These are phyloP conservation scores for Vitis amurensis DNA, from an alignment of 164 flowering plant species.

Conservation along the genomic window DNA sequence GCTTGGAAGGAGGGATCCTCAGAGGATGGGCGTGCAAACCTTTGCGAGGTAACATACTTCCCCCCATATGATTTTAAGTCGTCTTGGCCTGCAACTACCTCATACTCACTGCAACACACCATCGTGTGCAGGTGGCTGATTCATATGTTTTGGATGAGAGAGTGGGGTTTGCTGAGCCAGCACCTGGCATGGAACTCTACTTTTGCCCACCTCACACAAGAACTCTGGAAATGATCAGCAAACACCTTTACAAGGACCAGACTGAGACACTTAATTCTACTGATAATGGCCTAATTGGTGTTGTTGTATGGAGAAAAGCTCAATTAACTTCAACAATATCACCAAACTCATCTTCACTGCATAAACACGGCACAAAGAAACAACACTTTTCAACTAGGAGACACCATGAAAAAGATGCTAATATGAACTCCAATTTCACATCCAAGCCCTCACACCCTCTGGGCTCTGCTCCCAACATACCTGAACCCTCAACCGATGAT, in stretches of 20 bases:
- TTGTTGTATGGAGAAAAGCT: conserved; percentile 88
- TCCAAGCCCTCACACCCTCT: conserved; percentile 18
- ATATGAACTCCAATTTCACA: conserved; percentile 16
- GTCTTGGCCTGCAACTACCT: too few species aligned
- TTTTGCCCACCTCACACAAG: conserved; percentile 67
- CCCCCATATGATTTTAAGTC: not conserved
- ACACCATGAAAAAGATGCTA: conserved; percentile 45
- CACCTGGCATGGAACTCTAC: conserved; percentile 75
- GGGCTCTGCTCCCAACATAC: conserved; percentile 16
- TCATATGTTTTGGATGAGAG: conserved; percentile 77
- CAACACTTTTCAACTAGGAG: conserved; percentile 45
- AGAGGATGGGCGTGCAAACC: conserved; percentile 37
- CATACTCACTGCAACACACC: too few species aligned
- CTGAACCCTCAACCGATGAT: conserved; percentile 30
- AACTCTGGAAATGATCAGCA: conserved; percentile 57
- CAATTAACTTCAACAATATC: conserved; percentile 56
- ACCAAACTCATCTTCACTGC: conserved; percentile 65
- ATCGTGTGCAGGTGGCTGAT: conserved; percentile 55
- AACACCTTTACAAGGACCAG: conserved; percentile 57
- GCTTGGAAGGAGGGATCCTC: conserved; percentile 59
- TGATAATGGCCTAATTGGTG: conserved; percentile 85
- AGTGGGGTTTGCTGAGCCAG: conserved; percentile 90
- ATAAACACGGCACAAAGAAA: conserved; percentile 55
- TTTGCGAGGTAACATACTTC: conserved; percentile 58
- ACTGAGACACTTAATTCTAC: conserved; percentile 43